A percentile compares a stretch with the other conserved stretches of the same genome.
Conservation (phyloP, 768 basidiomycete genomes). For the Boletus coccyginus region DNA sequence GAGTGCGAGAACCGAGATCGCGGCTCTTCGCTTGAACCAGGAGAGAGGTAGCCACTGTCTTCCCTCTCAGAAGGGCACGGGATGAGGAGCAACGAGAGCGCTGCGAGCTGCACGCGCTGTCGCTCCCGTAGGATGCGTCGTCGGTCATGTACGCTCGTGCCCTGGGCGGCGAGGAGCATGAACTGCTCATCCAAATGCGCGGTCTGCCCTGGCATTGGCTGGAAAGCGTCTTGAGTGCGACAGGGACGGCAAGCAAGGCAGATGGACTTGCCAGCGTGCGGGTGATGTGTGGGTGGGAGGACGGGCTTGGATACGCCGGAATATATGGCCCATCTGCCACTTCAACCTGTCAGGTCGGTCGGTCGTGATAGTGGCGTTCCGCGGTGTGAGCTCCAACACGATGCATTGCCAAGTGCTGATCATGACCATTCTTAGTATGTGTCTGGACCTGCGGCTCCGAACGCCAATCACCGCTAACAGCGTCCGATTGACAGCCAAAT, state of each 20-base stretch:
- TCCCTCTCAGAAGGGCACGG: not conserved
- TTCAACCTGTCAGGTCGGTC: not conserved
- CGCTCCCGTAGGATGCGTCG: constrained; percentile 14
- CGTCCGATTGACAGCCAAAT: no score
- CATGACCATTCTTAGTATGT: no score
- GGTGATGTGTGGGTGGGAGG: not conserved
- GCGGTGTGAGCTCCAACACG: no score
- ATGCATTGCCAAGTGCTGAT: no score
- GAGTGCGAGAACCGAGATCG: constrained; percentile 24
- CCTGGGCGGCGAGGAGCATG: constrained; percentile 14
- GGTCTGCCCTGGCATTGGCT: not conserved
- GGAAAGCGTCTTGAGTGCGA: not conserved
- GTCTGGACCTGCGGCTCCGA: no score
- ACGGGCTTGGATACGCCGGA: not conserved
- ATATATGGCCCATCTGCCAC: not conserved
- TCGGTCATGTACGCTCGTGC: constrained; percentile 17
- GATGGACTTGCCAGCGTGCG: constrained; percentile 7
- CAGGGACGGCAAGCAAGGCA: not conserved
- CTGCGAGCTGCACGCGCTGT: not conserved
- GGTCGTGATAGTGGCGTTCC: no score
- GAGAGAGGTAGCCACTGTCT: not conserved
- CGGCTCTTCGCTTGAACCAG: constrained; percentile 16
- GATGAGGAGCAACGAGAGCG: constrained; percentile 7
- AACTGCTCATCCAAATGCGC: constrained; percentile 9
- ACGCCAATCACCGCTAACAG: no score